Conservation (phyloP, 345 rosid genomes). For the Aquilaria yunnanensis region DNA sequence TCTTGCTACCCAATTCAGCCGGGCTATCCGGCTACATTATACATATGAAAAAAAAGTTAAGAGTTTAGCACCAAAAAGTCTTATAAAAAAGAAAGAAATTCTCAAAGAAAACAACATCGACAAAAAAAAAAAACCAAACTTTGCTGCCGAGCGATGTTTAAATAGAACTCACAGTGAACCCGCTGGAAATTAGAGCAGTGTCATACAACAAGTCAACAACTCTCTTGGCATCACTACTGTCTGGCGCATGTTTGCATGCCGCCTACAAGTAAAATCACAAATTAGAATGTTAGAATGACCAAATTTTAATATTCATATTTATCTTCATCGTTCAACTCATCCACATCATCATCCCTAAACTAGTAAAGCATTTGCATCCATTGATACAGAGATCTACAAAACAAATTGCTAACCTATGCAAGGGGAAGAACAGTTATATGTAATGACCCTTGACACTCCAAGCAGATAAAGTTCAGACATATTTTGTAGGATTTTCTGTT, state of each 20-base stretch:
- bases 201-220: conserved; percentile 88
- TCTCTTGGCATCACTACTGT: conserved; percentile 77
- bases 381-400: background rate
- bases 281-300: background rate
- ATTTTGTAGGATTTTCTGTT: too few relatives aligned
- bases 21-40: conserved; percentile 89
- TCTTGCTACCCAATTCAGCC: conserved; percentile 88
- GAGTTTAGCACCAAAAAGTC: background rate
- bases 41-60: conserved; percentile 1
- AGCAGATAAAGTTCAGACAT: too few relatives aligned
- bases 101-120: background rate
- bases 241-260: conserved; percentile 90
- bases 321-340: too few relatives aligned
- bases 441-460: too few relatives aligned
- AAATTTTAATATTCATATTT: background rate
- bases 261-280: conserved; percentile 41
- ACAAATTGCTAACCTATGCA: too few relatives aligned
- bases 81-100: background rate
- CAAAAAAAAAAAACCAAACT: background rate
- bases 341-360: too few relatives aligned
- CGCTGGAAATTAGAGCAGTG: conserved; percentile 92
- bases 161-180: conserved; percentile 63
- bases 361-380: too few relatives aligned
- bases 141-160: background rate
- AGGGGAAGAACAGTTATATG: too few relatives aligned